Evolutionary conservation across 495 filamentous ascomycete species (phyloP).

Genomic region (Podospora fimiseda): DNA sequence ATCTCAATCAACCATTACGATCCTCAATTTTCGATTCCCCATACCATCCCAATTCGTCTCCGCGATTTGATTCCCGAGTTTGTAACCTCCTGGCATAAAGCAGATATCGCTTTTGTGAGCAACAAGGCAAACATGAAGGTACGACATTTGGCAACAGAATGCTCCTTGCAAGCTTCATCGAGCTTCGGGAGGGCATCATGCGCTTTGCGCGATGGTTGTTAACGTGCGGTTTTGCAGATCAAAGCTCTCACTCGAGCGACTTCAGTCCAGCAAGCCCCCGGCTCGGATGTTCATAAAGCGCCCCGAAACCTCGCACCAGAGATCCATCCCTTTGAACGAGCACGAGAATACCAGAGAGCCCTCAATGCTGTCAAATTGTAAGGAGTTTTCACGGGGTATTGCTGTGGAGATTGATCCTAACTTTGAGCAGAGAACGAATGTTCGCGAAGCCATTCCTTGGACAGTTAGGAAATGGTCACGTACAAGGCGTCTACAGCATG

Average conservation of each 20-base stretch:
- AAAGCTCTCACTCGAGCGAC: conserved; percentile 80
- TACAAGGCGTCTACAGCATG: conserved; percentile 81
- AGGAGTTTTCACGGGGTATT: neutral
- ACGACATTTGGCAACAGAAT: neutral
- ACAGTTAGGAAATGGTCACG: conserved; percentile 83
- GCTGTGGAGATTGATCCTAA: conserved; percentile 1
- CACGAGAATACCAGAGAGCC: conserved; percentile 66
- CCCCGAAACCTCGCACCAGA: conserved; percentile 83
- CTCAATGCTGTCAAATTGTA: conserved; percentile 78
- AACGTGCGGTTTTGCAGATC: conserved; percentile 47
- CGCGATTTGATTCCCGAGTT: no score
- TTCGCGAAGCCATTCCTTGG: conserved; percentile 89
- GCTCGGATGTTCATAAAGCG: conserved; percentile 52
- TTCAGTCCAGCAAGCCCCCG: conserved; percentile 70
- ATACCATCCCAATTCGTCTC: no score
- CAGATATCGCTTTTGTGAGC: no score
- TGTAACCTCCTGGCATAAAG: no score
- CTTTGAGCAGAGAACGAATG: conserved; percentile 61
- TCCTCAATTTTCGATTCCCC: no score
- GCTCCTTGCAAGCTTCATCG: neutral
- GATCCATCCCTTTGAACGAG: conserved; percentile 90
- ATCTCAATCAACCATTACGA: no score
- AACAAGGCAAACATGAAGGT: conserved; percentile 22
- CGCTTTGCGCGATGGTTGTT: neutral
- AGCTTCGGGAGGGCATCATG: neutral